A percentile compares a stretch with the other conserved stretches of the same genome.
Evolutionary conservation across 73 alveolate species (phyloP).

Genomic region (Symbiodinium natans): DNA sequence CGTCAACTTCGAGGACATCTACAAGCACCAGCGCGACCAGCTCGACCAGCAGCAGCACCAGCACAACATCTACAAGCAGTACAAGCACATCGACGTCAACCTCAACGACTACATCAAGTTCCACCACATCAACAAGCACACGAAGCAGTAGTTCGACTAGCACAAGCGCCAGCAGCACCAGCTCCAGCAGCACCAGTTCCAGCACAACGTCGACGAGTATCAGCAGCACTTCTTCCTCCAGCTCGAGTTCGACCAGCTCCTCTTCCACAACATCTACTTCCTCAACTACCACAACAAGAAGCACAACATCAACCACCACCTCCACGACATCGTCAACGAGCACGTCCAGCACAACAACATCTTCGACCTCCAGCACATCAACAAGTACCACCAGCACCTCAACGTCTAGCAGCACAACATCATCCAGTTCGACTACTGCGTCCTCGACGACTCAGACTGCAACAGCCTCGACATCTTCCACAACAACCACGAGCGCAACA

Average conservation of each 20-base stretch:
- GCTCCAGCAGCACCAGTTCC: constrained; percentile 6
- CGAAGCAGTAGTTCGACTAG: not conserved
- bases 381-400: not conserved
- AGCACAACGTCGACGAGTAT: not conserved
- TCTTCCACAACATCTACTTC: not conserved
- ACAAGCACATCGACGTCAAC: not conserved
- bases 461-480: not conserved
- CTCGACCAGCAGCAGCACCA: not conserved
- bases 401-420: too few species aligned
- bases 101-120: not conserved
- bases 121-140: not conserved
- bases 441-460: not conserved
- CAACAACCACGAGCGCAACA: not conserved
- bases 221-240: too few species aligned
- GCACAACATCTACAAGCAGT: not conserved
- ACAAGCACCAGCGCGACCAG: not conserved
- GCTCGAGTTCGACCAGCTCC: not conserved
- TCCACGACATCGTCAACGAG: not conserved
- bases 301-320: not conserved
- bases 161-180: not conserved
- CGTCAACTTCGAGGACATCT: not conserved
- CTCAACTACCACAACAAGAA: not conserved
- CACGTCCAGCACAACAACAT: not conserved
- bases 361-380: not conserved
- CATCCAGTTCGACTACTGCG: not conserved